Conservation (phyloP, 495 filamentous ascomycete species). For the Chlorociboria aeruginascens region DNA sequence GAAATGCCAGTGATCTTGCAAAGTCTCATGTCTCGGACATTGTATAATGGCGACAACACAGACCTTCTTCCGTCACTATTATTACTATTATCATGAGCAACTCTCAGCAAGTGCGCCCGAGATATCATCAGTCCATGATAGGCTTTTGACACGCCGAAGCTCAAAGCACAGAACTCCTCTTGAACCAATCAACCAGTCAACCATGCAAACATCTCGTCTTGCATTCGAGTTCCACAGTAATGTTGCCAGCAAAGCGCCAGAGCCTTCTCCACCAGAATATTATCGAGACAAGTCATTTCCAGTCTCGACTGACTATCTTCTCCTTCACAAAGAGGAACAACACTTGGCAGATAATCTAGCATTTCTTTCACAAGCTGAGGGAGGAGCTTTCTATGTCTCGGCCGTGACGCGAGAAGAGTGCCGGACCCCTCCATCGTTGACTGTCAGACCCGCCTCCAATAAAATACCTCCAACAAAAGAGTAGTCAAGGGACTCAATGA, state of each 20-base stretch:
- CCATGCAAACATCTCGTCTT: not conserved
- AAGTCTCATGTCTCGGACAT: too few relatives aligned
- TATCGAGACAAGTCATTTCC: not conserved
- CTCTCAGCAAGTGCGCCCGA: too few relatives aligned
- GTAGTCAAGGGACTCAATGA: not conserved
- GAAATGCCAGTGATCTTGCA: too few relatives aligned
- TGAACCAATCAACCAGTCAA: too few relatives aligned
- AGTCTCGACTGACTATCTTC: not conserved
- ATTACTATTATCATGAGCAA: too few relatives aligned
- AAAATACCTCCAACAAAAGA: not conserved
- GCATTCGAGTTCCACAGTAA: not conserved
- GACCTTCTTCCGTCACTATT: too few relatives aligned
- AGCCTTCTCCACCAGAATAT: not conserved
- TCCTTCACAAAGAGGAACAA: not conserved
- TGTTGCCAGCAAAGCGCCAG: not conserved
- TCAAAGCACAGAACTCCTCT: too few relatives aligned
- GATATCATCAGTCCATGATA: too few relatives aligned
- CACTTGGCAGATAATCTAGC: conserved; percentile 2
- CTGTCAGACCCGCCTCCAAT: not conserved
- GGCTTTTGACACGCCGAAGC: too few relatives aligned
- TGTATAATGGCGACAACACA: too few relatives aligned
- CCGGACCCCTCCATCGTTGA: not conserved
- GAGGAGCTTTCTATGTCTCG: not conserved
- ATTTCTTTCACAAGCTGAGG: not conserved
- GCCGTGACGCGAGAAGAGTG: not conserved